phyloP scores from a whole-genome alignment of 345 rosid genomes.

The Erysimum cheiranthoides region DNA sequence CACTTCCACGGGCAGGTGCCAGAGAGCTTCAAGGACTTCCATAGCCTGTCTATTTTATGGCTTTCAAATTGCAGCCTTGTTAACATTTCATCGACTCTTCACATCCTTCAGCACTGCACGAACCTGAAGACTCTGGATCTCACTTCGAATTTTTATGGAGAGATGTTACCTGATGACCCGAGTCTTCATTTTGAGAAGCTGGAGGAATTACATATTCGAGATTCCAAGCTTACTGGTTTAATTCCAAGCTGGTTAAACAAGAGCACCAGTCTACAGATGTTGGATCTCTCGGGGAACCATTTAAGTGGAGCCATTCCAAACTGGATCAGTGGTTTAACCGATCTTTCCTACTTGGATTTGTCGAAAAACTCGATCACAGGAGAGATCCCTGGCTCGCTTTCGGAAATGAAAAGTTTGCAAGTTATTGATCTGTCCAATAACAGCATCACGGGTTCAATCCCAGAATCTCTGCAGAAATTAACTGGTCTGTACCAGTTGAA shows the following conservation, averaged over 20 bases:
- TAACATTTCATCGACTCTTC: conserved; percentile 57
- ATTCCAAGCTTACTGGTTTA: conserved; percentile 59
- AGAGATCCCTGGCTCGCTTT: conserved; percentile 50
- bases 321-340: conserved; percentile 50
- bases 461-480: no score
- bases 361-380: conserved; percentile 58
- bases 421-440: conserved; percentile 53
- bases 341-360: conserved; percentile 60
- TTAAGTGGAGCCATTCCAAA: conserved; percentile 53
- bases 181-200: conserved; percentile 56
- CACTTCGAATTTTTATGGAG: conserved; percentile 54
- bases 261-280: conserved; percentile 55
- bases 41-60: conserved; percentile 52
- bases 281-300: conserved; percentile 76
- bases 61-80: conserved; percentile 56
- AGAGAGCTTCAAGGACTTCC: conserved; percentile 55
- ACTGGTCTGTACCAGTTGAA: no score
- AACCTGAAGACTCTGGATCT: conserved; percentile 59
- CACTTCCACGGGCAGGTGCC: conserved; percentile 54
- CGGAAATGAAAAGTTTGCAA: conserved; percentile 54
- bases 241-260: conserved; percentile 64
- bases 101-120: conserved; percentile 62
- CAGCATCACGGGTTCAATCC: conserved; percentile 46
- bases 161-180: conserved; percentile 52
- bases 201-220: no score